Percentiles rank a stretch among this genome's conserved stretches.
Conservation (phyloP, 139 green algal genomes). For the Dunaliella primolecta region DNA sequence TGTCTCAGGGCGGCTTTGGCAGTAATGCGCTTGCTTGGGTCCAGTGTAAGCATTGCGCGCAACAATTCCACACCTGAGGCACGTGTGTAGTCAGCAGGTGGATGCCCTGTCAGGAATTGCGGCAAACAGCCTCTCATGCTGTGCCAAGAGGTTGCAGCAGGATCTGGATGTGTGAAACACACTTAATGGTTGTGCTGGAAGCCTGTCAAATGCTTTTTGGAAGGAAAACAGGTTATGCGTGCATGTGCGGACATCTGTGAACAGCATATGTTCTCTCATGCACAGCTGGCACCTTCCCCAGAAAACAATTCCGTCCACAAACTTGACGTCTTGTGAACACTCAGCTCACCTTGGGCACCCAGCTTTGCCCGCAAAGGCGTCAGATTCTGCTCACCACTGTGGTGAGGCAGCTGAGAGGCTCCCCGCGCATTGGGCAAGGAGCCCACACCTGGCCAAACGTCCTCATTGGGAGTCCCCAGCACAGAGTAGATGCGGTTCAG, state of each 20-base stretch:
- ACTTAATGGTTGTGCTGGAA: neutral
- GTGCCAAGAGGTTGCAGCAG: neutral
- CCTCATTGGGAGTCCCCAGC: conserved; percentile 76
- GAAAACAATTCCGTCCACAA: no score
- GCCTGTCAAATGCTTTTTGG: neutral
- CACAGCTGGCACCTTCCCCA: no score
- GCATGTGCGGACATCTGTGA: neutral
- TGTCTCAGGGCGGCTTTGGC: conserved; percentile 19
- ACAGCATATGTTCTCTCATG: neutral
- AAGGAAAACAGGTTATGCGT: neutral
- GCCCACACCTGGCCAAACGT: conserved; percentile 21
- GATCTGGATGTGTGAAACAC: neutral
- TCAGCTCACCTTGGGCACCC: neutral
- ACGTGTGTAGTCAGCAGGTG: neutral
- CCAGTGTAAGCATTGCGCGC: conserved; percentile 23
- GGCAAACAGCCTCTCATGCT: neutral
- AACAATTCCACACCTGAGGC: conserved; percentile 24
- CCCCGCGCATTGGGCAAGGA: conserved; percentile 4
- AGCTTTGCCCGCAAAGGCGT: neutral
- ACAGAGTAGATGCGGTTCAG: conserved; percentile 70
- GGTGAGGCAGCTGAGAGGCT: neutral
- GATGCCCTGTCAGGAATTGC: neutral
- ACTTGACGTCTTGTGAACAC: no score
- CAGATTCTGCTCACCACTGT: neutral
- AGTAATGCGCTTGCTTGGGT: conserved; percentile 26